Evolutionary conservation across 345 rosid genomes (phyloP).

Genomic region (Sapria himalayana): DNA sequence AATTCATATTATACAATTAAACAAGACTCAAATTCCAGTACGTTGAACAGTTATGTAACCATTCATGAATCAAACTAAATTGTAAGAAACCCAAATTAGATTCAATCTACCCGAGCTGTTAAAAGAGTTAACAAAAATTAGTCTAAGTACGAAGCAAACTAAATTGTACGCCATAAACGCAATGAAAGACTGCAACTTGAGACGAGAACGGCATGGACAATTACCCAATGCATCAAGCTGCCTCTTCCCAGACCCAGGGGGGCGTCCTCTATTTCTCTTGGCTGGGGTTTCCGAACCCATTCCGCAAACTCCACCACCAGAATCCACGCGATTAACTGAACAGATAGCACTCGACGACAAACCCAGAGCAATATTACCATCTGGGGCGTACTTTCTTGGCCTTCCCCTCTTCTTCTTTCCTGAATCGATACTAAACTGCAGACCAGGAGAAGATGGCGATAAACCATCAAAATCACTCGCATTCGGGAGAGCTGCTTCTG

Average conservation of each 20-base stretch:
- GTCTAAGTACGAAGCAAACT: no score
- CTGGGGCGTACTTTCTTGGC: conserved; percentile 72
- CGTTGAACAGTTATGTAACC: no score
- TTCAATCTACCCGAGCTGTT: no score
- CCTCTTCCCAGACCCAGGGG: conserved; percentile 79
- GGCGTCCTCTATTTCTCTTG: conserved; percentile 69
- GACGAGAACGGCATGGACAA: no score
- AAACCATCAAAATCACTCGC: conserved; percentile 37
- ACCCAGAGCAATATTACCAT: conserved; percentile 67
- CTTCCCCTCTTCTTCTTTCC: conserved; percentile 76
- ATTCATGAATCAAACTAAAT: no score
- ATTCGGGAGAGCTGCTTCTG: conserved; percentile 6
- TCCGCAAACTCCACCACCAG: conserved; percentile 18
- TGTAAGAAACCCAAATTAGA: no score
- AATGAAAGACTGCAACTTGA: no score
- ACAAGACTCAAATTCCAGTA: no score
- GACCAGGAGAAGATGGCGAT: conserved; percentile 19
- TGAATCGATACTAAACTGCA: conserved; percentile 30
- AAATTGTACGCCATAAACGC: no score
- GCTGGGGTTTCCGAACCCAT: conserved; percentile 29
- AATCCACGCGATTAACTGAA: conserved; percentile 12
- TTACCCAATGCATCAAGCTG: conserved; percentile 90
- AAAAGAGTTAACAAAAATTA: no score
- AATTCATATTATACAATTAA: no score
- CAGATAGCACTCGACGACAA: conserved; percentile 27